Conservation (phyloP, 495 filamentous ascomycete genomes). For the Penicillium mononematosum region DNA sequence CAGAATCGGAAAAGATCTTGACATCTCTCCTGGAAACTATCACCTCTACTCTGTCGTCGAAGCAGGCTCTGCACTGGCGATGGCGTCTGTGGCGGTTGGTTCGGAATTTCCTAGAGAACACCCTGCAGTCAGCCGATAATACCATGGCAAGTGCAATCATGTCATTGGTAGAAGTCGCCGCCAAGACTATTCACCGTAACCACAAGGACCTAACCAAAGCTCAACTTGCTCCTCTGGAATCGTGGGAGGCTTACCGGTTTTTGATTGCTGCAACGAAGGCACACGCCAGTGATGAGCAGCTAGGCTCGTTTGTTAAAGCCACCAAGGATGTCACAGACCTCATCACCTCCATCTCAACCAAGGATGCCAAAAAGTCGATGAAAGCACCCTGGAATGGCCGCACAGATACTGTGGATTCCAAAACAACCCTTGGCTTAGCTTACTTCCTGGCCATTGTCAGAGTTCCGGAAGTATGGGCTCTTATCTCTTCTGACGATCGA, state of each 20-base stretch:
- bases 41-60: constrained; percentile 34
- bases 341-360: constrained; percentile 28
- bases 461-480: constrained; percentile 35
- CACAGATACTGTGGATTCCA: constrained; percentile 34
- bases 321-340: constrained; percentile 33
- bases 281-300: constrained; percentile 19
- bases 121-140: constrained; percentile 23
- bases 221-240: constrained; percentile 33
- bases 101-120: constrained; percentile 37
- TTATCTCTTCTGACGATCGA: constrained; percentile 28
- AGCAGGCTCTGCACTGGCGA: constrained; percentile 42
- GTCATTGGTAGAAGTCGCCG: constrained; percentile 26
- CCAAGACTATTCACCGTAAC: constrained; percentile 34
- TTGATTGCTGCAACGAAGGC: constrained; percentile 30
- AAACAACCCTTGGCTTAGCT: constrained; percentile 33
- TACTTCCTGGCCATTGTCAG: constrained; percentile 39
- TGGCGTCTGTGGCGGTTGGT: constrained; percentile 49
- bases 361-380: constrained; percentile 33
- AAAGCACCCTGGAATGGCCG: constrained; percentile 42
- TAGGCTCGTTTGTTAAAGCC: constrained; percentile 26
- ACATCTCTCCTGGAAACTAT: constrained; percentile 28
- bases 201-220: constrained; percentile 31
- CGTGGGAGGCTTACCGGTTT: constrained; percentile 45
- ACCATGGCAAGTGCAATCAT: constrained; percentile 19
- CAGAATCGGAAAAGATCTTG: constrained; percentile 29